phyloP scores from a whole-genome alignment of 768 basidiomycete species.

The Leccinum variicolor region DNA sequence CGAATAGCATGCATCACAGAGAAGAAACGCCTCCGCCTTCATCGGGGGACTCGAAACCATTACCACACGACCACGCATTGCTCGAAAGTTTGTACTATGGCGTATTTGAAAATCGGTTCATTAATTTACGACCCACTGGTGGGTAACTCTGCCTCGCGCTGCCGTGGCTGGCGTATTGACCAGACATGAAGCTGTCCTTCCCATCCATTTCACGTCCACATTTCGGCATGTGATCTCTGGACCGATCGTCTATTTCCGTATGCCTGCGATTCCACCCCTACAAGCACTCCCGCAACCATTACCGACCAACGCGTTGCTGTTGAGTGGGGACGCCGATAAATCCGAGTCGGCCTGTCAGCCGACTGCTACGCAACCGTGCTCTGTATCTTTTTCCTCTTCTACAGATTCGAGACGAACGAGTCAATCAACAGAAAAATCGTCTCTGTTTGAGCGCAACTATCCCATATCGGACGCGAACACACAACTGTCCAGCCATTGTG shows the following conservation, averaged over 20 bases:
- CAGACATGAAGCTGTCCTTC: conserved; percentile 51
- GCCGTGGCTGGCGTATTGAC: conserved; percentile 3
- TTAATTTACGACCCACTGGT: conserved; percentile 70
- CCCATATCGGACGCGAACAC: conserved; percentile 27
- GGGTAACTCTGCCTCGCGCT: conserved; percentile 16
- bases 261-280: conserved; percentile 67
- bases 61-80: conserved; percentile 64
- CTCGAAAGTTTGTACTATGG: conserved; percentile 65
- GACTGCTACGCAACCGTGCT: conserved; percentile 35
- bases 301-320: conserved; percentile 23
- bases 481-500: conserved; percentile 16
- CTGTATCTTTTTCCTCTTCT: conserved; percentile 56
- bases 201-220: conserved; percentile 67
- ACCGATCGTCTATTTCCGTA: conserved; percentile 60
- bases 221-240: conserved; percentile 63
- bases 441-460: conserved; percentile 27
- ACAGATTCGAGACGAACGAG: conserved; percentile 36
- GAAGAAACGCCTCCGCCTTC: conserved; percentile 28
- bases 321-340: conserved; percentile 26
- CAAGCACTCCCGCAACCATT: conserved; percentile 40
- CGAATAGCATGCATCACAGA: conserved; percentile 42
- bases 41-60: conserved; percentile 34
- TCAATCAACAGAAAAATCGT: conserved; percentile 32
- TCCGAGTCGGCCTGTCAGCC: conserved; percentile 20
- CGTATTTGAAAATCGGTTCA: conserved; percentile 68